phyloP scores from a whole-genome alignment of 495 filamentous ascomycete genomes.

The Trichoderma reesei region DNA sequence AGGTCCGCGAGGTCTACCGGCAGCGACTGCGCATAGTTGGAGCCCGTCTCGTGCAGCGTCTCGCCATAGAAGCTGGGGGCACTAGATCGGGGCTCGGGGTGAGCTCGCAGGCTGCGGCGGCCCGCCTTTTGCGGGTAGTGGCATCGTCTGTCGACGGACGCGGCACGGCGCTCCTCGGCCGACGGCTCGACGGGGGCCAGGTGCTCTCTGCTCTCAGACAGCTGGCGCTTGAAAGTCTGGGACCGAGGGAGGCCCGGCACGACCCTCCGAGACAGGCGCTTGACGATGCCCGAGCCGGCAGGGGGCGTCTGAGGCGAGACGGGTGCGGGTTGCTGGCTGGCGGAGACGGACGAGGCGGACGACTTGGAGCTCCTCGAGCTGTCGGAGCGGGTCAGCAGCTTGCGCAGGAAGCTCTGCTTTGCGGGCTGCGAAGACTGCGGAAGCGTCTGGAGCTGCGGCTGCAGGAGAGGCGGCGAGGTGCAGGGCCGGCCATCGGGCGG shows the following conservation, averaged over 20 bases:
- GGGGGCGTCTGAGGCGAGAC: no score
- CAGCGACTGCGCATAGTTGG: background rate
- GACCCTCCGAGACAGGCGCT: conserved; percentile 54
- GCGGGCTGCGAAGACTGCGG: background rate
- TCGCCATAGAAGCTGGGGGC: conserved; percentile 31
- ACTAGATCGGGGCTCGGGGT: conserved; percentile 31
- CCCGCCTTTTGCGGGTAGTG: conserved; percentile 20
- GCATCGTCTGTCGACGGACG: conserved; percentile 60
- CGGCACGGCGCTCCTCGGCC: conserved; percentile 57
- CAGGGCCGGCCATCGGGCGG: background rate
- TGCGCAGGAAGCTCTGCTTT: conserved; percentile 2
- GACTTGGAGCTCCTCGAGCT: background rate
- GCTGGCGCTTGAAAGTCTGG: conserved; percentile 69
- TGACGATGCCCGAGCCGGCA: background rate
- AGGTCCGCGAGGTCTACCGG: background rate
- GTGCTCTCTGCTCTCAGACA: conserved; percentile 66
- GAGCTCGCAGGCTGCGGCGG: conserved; percentile 14
- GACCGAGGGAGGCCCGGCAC: conserved; percentile 70
- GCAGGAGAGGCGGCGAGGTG: background rate
- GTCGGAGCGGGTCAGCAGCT: background rate
- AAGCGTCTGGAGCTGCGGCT: background rate
- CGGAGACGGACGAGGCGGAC: background rate
- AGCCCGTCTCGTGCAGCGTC: background rate
- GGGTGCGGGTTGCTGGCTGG: background rate
- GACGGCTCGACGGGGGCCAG: conserved; percentile 53